phyloP scores from a whole-genome alignment of 768 basidiomycete species.

The Auriscalpium microsporum region DNA sequence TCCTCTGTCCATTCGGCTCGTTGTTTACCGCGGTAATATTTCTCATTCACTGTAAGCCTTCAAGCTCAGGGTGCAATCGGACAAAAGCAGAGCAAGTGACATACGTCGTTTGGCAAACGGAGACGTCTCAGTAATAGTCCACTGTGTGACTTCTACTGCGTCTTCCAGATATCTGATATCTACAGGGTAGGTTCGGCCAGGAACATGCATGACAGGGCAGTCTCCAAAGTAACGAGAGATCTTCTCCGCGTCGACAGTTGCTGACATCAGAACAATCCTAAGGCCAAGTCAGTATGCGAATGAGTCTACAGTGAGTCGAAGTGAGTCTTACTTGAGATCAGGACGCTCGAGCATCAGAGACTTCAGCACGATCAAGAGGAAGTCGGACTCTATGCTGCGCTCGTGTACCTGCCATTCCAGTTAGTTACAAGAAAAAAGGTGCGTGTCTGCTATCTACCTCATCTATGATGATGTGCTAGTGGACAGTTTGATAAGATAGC shows the following conservation, averaged over 20 bases:
- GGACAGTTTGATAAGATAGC: not conserved
- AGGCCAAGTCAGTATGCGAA: not conserved
- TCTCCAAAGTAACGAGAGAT: conserved; percentile 84
- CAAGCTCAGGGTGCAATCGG: not conserved
- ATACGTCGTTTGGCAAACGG: conserved; percentile 69
- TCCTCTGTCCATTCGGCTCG: conserved; percentile 80
- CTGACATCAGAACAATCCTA: conserved; percentile 94
- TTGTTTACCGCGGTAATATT: conserved; percentile 52
- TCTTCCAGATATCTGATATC: conserved; percentile 83
- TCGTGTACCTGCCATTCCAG: conserved; percentile 66
- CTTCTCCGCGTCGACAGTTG: conserved; percentile 88
- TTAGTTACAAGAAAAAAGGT: not conserved
- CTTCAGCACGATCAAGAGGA: conserved; percentile 89
- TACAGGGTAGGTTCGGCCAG: conserved; percentile 93
- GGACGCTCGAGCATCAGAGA: conserved; percentile 66
- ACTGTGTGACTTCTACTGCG: conserved; percentile 72
- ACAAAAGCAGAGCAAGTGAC: conserved; percentile 17
- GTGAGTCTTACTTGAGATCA: conserved; percentile 66
- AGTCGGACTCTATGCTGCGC: conserved; percentile 94
- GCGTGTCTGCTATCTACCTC: conserved; percentile 42
- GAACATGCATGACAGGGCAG: conserved; percentile 78
- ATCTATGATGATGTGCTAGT: conserved; percentile 88
- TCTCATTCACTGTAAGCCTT: conserved; percentile 43
- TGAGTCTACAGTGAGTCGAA: not conserved
- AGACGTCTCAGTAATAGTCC: conserved; percentile 73